A percentile compares a stretch with the other conserved stretches of the same genome.
These are phyloP conservation scores for Termitomyces sp. DNA, from an alignment of 768 basidiomycete species.

Conservation along the genomic window DNA sequence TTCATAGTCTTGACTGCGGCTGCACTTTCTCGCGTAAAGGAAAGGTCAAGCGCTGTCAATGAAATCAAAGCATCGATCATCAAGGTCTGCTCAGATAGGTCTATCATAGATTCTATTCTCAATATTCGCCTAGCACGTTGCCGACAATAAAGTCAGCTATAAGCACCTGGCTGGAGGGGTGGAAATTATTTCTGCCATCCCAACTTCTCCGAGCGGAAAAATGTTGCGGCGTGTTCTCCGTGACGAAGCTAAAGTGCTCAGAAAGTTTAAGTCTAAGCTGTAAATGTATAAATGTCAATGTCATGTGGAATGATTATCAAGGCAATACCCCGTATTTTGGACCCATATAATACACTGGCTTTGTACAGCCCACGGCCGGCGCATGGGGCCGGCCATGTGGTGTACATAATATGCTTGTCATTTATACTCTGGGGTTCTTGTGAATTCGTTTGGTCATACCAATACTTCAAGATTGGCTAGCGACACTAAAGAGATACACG, in stretches of 20 bases:
- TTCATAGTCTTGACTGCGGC: slow-evolving; percentile 50
- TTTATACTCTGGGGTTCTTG: too few species aligned
- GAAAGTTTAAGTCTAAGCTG: slow-evolving; percentile 1
- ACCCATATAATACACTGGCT: not conserved
- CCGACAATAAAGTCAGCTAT: slow-evolving; percentile 49
- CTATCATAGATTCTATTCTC: not conserved
- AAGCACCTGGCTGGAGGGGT: slow-evolving; percentile 59
- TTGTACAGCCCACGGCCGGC: not conserved
- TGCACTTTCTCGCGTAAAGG: slow-evolving; percentile 30
- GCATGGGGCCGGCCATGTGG: too few species aligned
- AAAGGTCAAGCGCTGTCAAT: slow-evolving; percentile 22
- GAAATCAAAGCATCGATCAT: slow-evolving; percentile 40
- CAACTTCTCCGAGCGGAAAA: slow-evolving; percentile 62
- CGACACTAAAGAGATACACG: too few species aligned
- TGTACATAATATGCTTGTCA: too few species aligned
- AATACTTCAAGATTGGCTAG: too few species aligned
- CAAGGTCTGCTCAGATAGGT: slow-evolving; percentile 31
- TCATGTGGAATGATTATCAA: not conserved
- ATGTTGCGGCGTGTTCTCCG: slow-evolving; percentile 43
- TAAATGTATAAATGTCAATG: not conserved
- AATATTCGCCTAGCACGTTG: slow-evolving; percentile 38
- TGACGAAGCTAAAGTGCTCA: slow-evolving; percentile 36
- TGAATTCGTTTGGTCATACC: too few species aligned
- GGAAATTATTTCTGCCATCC: slow-evolving; percentile 48
- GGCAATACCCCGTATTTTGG: not conserved